Conservation (phyloP, 1,284 basidiomycete species). For the Boletus semigastroideus region DNA sequence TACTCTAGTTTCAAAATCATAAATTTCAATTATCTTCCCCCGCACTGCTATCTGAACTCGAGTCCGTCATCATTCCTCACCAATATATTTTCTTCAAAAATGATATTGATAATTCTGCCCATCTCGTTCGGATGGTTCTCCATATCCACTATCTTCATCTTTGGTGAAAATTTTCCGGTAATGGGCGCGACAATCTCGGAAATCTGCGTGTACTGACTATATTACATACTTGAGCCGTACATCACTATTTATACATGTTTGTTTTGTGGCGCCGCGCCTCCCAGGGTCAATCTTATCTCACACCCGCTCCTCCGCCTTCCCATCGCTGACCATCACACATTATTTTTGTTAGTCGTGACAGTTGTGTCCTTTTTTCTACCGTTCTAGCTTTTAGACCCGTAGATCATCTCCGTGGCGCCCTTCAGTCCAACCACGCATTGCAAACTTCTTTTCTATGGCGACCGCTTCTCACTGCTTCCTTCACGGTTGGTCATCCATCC, state of each 20-base stretch:
- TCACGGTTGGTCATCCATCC: constrained; percentile 5
- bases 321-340: constrained; percentile 4
- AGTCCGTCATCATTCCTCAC: background rate
- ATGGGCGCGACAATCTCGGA: constrained; percentile 29
- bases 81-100: constrained; percentile 5
- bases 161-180: constrained; percentile 31
- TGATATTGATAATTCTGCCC: background rate
- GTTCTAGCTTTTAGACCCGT: constrained; percentile 12
- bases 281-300: constrained; percentile 38
- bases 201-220: constrained; percentile 25
- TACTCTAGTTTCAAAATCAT: constrained; percentile 29
- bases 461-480: constrained; percentile 9
- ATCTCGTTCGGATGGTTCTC: background rate
- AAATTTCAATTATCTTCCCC: constrained; percentile 22
- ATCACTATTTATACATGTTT: constrained; percentile 22
- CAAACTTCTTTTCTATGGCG: background rate
- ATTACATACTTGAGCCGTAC: constrained; percentile 32
- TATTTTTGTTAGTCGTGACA: constrained; percentile 1
- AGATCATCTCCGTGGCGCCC: background rate
- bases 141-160: constrained; percentile 15
- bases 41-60: constrained; percentile 9
- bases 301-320: constrained; percentile 15
- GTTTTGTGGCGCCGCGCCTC: constrained; percentile 24
- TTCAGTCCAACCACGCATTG: background rate
- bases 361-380: constrained; percentile 1